These are phyloP conservation scores for Apiospora sp. DNA, from an alignment of 2,329 filamentous ascomycete species.

Conservation along the genomic window DNA sequence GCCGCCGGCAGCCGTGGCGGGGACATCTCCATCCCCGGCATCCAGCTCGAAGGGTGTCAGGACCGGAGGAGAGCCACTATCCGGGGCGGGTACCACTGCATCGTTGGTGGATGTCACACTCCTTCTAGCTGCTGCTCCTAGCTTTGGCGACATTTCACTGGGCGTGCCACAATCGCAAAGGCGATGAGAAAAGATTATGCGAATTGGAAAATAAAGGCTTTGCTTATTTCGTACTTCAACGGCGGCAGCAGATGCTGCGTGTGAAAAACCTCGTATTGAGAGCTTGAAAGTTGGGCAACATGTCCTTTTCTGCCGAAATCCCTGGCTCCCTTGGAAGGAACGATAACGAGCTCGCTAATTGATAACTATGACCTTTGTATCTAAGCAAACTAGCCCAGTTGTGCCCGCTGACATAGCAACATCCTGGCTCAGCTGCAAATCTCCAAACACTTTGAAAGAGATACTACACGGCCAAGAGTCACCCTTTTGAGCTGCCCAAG, in stretches of 20 bases:
- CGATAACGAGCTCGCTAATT: not conserved
- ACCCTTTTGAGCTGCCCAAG: not conserved
- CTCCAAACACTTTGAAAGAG: not conserved
- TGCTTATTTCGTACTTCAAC: not conserved
- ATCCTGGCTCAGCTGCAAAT: not conserved
- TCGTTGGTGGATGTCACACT: not conserved
- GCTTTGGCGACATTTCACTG: not conserved
- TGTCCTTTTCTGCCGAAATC: not conserved
- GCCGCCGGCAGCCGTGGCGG: not conserved
- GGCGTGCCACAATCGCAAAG: not conserved
- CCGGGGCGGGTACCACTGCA: not conserved
- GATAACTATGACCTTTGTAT: no score
- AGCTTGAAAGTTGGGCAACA: not conserved
- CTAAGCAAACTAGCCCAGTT: not conserved
- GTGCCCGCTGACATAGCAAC: not conserved
- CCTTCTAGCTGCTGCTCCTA: not conserved
- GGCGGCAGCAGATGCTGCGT: not conserved
- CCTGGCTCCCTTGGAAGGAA: not conserved
- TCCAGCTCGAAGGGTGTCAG: not conserved
- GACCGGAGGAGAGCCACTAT: not conserved
- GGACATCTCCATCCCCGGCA: not conserved
- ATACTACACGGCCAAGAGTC: not conserved
- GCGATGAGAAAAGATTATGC: not conserved
- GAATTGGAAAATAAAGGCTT: not conserved
- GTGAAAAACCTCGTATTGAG: not conserved